A percentile compares a stretch with the other conserved stretches of the same genome.
Evolutionary conservation across 2,329 filamentous ascomycete species (phyloP).

Genomic region (Fusarium irregulare): DNA sequence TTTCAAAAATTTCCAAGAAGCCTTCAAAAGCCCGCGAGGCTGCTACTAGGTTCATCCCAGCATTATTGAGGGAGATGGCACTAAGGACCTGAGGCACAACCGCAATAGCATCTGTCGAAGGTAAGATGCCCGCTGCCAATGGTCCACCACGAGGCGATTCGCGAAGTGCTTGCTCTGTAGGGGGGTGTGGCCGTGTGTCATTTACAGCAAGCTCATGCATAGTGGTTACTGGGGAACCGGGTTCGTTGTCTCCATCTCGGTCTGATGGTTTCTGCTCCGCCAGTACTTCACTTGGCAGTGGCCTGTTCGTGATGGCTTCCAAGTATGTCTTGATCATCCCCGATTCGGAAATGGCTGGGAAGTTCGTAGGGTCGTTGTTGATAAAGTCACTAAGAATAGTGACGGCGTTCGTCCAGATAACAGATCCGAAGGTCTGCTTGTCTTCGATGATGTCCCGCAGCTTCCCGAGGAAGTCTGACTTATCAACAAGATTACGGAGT

Average conservation of each 20-base stretch:
- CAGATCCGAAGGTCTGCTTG: conserved; percentile 83
- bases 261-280: conserved; percentile 48
- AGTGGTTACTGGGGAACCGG: conserved; percentile 54
- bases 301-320: conserved; percentile 76
- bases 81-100: conserved; percentile 90
- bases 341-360: conserved; percentile 93
- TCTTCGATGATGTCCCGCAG: conserved; percentile 86
- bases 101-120: conserved; percentile 88
- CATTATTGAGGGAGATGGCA: conserved; percentile 90
- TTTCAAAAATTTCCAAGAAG: conserved; percentile 98
- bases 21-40: conserved; percentile 83
- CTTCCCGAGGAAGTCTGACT: conserved; percentile 82
- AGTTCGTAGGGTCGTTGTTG: conserved; percentile 98
- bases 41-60: conserved; percentile 88
- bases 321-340: conserved; percentile 89
- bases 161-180: conserved; percentile 62
- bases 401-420: conserved; percentile 95
- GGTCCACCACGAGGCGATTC: conserved; percentile 55
- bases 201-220: conserved; percentile 53
- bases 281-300: conserved; percentile 52
- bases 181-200: conserved; percentile 63
- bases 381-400: conserved; percentile 96
- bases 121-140: conserved; percentile 78
- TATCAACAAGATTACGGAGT: conserved; percentile 93
- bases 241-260: conserved; percentile 48